Evolutionary conservation across 2,329 filamentous ascomycete genomes (phyloP).

Genomic region (Hypomyces perniciosus): DNA sequence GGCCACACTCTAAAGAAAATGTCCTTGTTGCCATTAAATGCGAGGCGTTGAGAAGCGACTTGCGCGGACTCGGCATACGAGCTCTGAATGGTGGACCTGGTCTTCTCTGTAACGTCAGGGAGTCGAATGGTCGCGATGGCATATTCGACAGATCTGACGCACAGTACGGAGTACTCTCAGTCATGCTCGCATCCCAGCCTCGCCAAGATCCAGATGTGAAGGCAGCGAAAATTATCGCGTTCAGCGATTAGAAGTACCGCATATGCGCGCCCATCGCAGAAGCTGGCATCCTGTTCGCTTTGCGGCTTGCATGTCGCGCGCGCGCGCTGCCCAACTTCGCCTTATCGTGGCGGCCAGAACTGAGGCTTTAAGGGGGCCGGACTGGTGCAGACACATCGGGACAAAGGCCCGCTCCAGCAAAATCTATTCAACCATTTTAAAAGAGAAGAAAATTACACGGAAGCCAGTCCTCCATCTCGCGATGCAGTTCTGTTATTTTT

Average conservation of each 20-base stretch:
- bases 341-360: constrained; percentile 3
- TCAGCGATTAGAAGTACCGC: constrained; percentile 12
- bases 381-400: background rate
- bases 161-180: background rate
- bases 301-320: constrained; percentile 5
- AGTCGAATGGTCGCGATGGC: constrained; percentile 5
- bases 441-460: background rate
- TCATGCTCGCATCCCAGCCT: constrained; percentile 9
- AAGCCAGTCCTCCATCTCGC: background rate
- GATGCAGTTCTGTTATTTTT: background rate
- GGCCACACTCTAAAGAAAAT: constrained; percentile 7
- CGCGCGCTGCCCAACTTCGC: constrained; percentile 6
- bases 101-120: constrained; percentile 14
- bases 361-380: background rate
- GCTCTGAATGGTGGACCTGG: constrained; percentile 7
- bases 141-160: constrained; percentile 1
- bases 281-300: background rate
- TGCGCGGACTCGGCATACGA: constrained; percentile 7
- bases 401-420: background rate
- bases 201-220: constrained; percentile 10
- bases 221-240: constrained; percentile 3
- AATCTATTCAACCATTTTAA: constrained; percentile 1
- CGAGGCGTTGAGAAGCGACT: constrained; percentile 12
- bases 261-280: constrained; percentile 3
- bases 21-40: constrained; percentile 12